Conservation (phyloP, 108 stramenopile genomes). For the Schizochytrium sp. region DNA sequence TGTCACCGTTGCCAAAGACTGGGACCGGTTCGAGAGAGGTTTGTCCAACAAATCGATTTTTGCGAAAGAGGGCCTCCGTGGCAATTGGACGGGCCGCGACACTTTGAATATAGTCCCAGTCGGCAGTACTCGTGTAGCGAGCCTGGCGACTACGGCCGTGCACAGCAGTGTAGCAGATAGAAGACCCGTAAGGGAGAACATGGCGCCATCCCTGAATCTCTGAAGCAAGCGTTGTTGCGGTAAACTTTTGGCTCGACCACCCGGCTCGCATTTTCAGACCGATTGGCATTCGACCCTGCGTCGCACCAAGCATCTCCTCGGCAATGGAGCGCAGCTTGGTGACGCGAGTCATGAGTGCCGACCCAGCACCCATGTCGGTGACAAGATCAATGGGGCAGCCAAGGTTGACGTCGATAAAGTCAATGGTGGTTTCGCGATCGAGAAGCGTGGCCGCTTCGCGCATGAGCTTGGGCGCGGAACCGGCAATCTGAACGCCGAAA, state of each 20-base stretch:
- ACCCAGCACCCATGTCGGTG: conserved; percentile 82
- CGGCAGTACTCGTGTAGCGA: conserved; percentile 75
- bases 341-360: conserved; percentile 71
- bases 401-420: conserved; percentile 95
- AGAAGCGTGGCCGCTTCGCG: conserved; percentile 61
- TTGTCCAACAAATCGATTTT: background rate
- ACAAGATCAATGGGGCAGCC: conserved; percentile 95
- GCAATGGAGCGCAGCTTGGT: conserved; percentile 65
- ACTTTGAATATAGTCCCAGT: conserved; percentile 86
- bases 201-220: conserved; percentile 67
- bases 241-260: conserved; percentile 78
- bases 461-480: conserved; percentile 76
- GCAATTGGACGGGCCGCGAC: conserved; percentile 42
- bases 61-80: conserved; percentile 7
- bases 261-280: conserved; percentile 96
- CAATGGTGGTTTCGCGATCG: conserved; percentile 53
- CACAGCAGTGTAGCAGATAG: conserved; percentile 46
- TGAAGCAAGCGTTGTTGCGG: conserved; percentile 71
- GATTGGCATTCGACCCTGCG: conserved; percentile 43
- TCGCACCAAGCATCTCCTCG: conserved; percentile 53
- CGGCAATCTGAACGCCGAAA: conserved; percentile 92
- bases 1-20: conserved; percentile 94
- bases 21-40: conserved; percentile 45
- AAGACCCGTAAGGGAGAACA: background rate
- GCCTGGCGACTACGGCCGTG: conserved; percentile 87